Base-by-base conservation (phyloP, 805 yeast species). In the Candida oleophila region DNA sequence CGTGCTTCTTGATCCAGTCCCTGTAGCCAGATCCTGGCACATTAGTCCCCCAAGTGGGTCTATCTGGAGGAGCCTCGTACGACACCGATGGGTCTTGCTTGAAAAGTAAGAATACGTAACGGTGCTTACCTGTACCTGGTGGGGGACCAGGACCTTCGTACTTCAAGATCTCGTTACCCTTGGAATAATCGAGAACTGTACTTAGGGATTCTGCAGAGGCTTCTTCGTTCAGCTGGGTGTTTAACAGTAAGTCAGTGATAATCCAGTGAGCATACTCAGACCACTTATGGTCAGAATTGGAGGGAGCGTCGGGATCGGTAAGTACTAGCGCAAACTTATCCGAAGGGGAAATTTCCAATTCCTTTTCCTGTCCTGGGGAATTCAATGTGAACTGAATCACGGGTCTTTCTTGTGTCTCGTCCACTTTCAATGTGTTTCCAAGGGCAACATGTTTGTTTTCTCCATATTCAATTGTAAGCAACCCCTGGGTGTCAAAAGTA, bases 271-370 rank as follows among this genome's bases (percentile, higher is more conserved):
- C 82, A 62, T 74, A 90, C 65, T 90, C 96, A 2, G 94, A 84
- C 95, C 96, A 89, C 61, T 83, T 88, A 59, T 84, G 81, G 63
- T 90, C 96, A 2, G 78, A 75, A 55, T 82, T 77, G 3, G 90
- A 79, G 12, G 97, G 97, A 5, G 97, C 97, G 71, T 90, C 97
- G 1, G 97, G 97, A 65, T 90, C 97, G 5, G 97, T 91, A 53
- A 90, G 55, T 2, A 87, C 87, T 53, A 91, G 68, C 9, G 94
- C 81, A 68, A 86, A 90, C 43, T 76, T 66, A 53, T 82, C 85
- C 21, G 73, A 64, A 20, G 64, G 55, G 14, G 68, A 58, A 34
- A 77, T 67, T 51, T 71, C 74, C 52, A 74, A 55, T 32, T 72
- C 74, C 18, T 65, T 60, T 38, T 76, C 74, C 45, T 69, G 65